Conservation (phyloP, 345 rosid species). For the Kernera saxatilis region DNA sequence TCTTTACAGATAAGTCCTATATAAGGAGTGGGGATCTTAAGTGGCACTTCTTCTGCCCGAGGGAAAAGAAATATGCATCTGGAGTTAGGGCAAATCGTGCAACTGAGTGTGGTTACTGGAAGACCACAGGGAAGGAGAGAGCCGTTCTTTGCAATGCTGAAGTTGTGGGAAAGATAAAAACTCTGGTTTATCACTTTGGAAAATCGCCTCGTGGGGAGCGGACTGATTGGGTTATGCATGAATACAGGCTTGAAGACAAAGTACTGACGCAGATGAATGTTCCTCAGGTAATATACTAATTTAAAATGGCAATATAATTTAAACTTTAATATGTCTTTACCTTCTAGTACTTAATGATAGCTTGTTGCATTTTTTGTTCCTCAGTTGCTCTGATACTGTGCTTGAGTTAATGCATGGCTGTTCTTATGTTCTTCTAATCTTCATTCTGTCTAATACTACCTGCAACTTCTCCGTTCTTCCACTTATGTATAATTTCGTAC, state of each 20-base stretch:
- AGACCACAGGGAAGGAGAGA: slow-evolving; percentile 72
- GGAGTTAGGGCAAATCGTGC: slow-evolving; percentile 57
- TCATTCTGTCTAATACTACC: no score
- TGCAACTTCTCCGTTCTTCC: no score
- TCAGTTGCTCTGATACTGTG: no score
- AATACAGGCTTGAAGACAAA: slow-evolving; percentile 56
- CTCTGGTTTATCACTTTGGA: slow-evolving; percentile 59
- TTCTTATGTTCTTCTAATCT: background rate
- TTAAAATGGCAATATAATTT: background rate
- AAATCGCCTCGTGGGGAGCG: slow-evolving; percentile 48
- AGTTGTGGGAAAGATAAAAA: slow-evolving; percentile 58
- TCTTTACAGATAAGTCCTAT: slow-evolving; percentile 31
- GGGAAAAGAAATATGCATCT: slow-evolving; percentile 51
- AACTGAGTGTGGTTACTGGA: slow-evolving; percentile 70
- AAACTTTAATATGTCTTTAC: background rate
- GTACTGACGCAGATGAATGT: slow-evolving; percentile 31
- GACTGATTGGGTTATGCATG: slow-evolving; percentile 93
- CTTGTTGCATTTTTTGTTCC: no score
- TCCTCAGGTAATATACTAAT: slow-evolving; percentile 24
- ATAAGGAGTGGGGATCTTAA: slow-evolving; percentile 54
- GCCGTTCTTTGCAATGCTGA: slow-evolving; percentile 34
- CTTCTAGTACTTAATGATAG: background rate
- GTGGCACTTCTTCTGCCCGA: slow-evolving; percentile 83
- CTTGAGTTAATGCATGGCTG: background rate
- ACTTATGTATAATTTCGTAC: background rate